Evolutionary conservation across 371 early-diverging fungal genomes (phyloP).

Genomic region (Mucor mucedo): DNA sequence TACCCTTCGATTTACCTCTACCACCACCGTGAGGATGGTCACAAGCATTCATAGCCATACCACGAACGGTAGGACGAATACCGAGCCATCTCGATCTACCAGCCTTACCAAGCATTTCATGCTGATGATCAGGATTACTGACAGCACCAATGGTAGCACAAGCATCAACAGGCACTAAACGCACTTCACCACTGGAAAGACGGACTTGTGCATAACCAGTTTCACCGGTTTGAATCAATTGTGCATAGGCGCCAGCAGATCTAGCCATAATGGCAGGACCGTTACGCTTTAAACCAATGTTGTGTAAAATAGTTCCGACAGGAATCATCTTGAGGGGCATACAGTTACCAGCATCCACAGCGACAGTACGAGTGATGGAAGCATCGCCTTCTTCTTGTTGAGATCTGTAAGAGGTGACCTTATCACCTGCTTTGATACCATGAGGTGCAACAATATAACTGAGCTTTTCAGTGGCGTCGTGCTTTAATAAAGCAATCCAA

Average conservation of each 20-base stretch:
- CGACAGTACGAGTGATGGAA: slow-evolving; percentile 67
- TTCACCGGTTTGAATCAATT: slow-evolving; percentile 81
- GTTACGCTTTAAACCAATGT: slow-evolving; percentile 80
- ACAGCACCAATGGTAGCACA: slow-evolving; percentile 95
- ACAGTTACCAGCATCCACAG: slow-evolving; percentile 89
- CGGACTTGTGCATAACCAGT: slow-evolving; percentile 88
- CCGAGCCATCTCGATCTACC: slow-evolving; percentile 88
- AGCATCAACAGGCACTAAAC: slow-evolving; percentile 87
- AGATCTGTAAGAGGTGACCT: slow-evolving; percentile 45
- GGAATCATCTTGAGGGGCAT: slow-evolving; percentile 91
- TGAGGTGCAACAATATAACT: slow-evolving; percentile 89
- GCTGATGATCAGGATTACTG: slow-evolving; percentile 91
- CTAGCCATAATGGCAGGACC: slow-evolving; percentile 88
- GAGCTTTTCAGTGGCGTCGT: slow-evolving; percentile 75
- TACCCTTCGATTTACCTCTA: slow-evolving; percentile 94
- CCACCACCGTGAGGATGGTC: slow-evolving; percentile 99
- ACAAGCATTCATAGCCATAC: slow-evolving; percentile 99
- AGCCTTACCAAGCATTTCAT: slow-evolving; percentile 90
- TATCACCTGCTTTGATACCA: slow-evolving; percentile 74
- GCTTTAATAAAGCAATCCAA: slow-evolving; percentile 88
- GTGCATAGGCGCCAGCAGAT: slow-evolving; percentile 91
- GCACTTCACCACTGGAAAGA: slow-evolving; percentile 88
- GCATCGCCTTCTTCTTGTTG: slow-evolving; percentile 15
- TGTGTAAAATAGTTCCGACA: slow-evolving; percentile 90
- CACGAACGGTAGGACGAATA: slow-evolving; percentile 95